Conservation (phyloP, 805 yeast genomes). For the Barnettozyma vustinii region DNA sequence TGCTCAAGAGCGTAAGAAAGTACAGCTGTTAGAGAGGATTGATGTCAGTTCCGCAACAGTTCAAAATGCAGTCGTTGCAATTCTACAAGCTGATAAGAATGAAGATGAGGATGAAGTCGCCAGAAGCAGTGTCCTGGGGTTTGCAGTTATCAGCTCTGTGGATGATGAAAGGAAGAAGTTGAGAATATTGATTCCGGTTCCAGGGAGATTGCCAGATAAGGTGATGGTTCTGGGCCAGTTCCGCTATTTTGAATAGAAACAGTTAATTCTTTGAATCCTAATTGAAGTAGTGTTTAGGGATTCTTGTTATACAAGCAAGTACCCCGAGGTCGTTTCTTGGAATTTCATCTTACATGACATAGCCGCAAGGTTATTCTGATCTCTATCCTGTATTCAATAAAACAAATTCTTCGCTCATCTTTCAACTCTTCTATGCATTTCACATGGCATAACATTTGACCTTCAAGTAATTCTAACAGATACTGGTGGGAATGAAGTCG, state of each 20-base stretch:
- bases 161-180: constrained; percentile 70
- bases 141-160: constrained; percentile 48
- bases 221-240: constrained; percentile 70
- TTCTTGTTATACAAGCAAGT: no score
- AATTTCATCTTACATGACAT: no score
- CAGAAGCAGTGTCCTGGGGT: constrained; percentile 67
- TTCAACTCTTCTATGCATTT: no score
- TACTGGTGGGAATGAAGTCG: no score
- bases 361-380: no score
- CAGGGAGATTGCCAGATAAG: constrained; percentile 75
- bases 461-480: no score
- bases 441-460: no score
- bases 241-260: constrained; percentile 68
- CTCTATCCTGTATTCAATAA: no score
- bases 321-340: no score
- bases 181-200: constrained; percentile 78
- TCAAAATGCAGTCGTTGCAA: constrained; percentile 73
- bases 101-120: constrained; percentile 43
- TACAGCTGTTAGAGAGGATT: constrained; percentile 25
- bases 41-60: constrained; percentile 49
- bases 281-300: not conserved
- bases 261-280: not conserved
- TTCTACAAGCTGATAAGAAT: constrained; percentile 43
- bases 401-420: no score
- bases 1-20: constrained; percentile 6